phyloP scores from a whole-genome alignment of 2,329 filamentous ascomycete species.

The Ploettnerulaceae sp. region DNA sequence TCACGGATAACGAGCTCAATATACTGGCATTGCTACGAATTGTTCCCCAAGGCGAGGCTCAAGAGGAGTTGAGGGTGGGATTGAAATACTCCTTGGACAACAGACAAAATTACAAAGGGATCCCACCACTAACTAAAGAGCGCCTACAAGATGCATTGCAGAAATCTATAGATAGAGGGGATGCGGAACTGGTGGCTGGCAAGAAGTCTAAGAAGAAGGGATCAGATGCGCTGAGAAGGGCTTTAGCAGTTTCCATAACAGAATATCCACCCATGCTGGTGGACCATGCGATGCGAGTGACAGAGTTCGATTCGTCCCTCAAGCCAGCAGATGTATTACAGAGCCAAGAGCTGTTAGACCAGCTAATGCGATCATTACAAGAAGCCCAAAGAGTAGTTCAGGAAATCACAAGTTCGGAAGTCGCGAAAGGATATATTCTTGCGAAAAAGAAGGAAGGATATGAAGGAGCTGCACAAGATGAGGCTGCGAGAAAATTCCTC shows the following conservation, averaged over 20 bases:
- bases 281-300: slow-evolving; percentile 73
- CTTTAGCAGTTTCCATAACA: slow-evolving; percentile 76
- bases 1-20: slow-evolving; percentile 79
- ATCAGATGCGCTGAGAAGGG: slow-evolving; percentile 71
- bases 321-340: slow-evolving; percentile 67
- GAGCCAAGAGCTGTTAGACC: slow-evolving; percentile 57
- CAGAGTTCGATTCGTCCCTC: slow-evolving; percentile 62
- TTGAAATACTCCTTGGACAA: slow-evolving; percentile 74
- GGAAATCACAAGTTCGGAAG: slow-evolving; percentile 60
- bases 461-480: slow-evolving; percentile 33
- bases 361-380: slow-evolving; percentile 62
- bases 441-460: slow-evolving; percentile 53
- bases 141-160: slow-evolving; percentile 65
- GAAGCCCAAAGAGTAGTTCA: slow-evolving; percentile 67
- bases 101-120: slow-evolving; percentile 75
- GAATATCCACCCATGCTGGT: slow-evolving; percentile 85
- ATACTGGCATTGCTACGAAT: slow-evolving; percentile 77
- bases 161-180: slow-evolving; percentile 56
- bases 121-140: slow-evolving; percentile 70
- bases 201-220: slow-evolving; percentile 72
- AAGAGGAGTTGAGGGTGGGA: slow-evolving; percentile 76
- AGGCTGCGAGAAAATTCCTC: slow-evolving; percentile 40
- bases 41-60: slow-evolving; percentile 75
- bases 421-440: slow-evolving; percentile 80
- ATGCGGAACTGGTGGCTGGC: slow-evolving; percentile 42